phyloP scores from a whole-genome alignment of 345 rosid species.

The Arabidopsis thaliana region TAIR10.1 NC_003070.9:2519501-2520000 shows the following conservation, averaged over 20 bases:
- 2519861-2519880: background rate
- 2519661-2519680: constrained; percentile 17
- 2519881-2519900: background rate
- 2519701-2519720: background rate
- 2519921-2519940: no score
- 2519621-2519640: constrained; percentile 5
- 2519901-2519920: background rate
- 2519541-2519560: constrained; percentile 4
- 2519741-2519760: constrained; percentile 17
- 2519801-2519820: constrained; percentile 8
- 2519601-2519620: constrained; percentile 34
- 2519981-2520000: background rate
- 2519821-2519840: constrained; percentile 18
- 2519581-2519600: constrained; percentile 25
- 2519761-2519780: constrained; percentile 31
- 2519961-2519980: no score
- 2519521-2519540: background rate
- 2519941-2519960: background rate
- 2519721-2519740: background rate
- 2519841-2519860: constrained; percentile 28
- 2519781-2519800: constrained; percentile 25
- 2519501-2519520: constrained; percentile 7
- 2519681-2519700: constrained; percentile 15
- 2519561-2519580: background rate
- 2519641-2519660: constrained; percentile 10